Percentiles rank a stretch among this genome's conserved stretches.
phyloP scores from a whole-genome alignment of 2,329 filamentous ascomycete genomes.

The Rhinocladiella mackenziei region DNA sequence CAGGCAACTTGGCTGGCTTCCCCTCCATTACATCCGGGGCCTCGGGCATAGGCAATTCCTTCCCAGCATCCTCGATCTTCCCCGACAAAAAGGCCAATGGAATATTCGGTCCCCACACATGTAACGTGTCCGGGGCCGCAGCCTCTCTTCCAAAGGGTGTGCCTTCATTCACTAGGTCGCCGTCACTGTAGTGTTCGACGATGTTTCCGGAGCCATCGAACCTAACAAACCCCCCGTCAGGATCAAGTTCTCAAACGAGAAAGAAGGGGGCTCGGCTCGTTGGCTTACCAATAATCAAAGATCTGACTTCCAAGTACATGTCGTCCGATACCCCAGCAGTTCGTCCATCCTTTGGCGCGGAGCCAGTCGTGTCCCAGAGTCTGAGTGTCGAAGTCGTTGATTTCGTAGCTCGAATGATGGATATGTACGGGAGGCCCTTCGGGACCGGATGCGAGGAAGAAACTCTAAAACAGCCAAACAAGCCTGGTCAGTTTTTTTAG shows the following conservation, averaged over 20 bases:
- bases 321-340: conserved; percentile 67
- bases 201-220: conserved; percentile 61
- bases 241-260: background rate
- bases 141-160: conserved; percentile 33
- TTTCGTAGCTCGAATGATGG: conserved; percentile 67
- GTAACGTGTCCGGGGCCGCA: conserved; percentile 32
- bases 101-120: conserved; percentile 35
- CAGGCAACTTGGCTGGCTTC: conserved; percentile 14
- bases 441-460: conserved; percentile 31
- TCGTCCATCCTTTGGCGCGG: conserved; percentile 57
- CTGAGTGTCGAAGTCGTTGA: conserved; percentile 68
- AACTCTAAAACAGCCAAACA: no score
- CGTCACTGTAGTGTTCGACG: conserved; percentile 67
- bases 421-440: conserved; percentile 43
- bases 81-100: conserved; percentile 18
- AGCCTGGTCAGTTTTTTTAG: no score
- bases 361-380: conserved; percentile 68
- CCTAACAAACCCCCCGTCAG: conserved; percentile 36
- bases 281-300: conserved; percentile 65
- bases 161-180: conserved; percentile 46
- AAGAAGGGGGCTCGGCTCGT: background rate
- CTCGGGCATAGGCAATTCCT: conserved; percentile 10
- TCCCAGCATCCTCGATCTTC: conserved; percentile 19
- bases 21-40: conserved; percentile 14
- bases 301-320: conserved; percentile 68